Percentiles rank a stretch among this genome's conserved stretches.
These are phyloP conservation scores for Aspergillus bertholletiae DNA, from an alignment of 495 filamentous ascomycete genomes.

Conservation along the genomic window DNA sequence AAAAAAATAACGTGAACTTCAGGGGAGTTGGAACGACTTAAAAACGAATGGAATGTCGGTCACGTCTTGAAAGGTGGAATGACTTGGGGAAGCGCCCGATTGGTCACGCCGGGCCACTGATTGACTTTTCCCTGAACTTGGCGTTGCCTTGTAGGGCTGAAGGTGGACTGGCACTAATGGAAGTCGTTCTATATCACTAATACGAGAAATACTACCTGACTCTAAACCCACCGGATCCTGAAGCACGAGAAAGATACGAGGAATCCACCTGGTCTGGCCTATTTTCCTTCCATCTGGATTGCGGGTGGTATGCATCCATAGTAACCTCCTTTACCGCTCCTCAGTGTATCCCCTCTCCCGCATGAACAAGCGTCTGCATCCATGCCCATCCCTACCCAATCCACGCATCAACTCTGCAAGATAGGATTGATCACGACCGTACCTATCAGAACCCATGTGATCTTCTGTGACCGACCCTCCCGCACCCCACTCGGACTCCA, in stretches of 20 bases:
- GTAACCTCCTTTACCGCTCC: background rate
- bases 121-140: background rate
- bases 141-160: slow-evolving; percentile 22
- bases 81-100: too few species aligned
- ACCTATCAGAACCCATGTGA: background rate
- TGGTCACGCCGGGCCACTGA: background rate
- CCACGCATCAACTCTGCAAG: background rate
- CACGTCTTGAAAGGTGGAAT: too few species aligned
- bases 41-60: slow-evolving; percentile 1
- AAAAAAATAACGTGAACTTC: too few species aligned
- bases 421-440: too few species aligned
- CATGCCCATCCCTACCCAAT: background rate
- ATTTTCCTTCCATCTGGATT: background rate
- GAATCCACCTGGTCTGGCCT: background rate
- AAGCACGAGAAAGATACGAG: too few species aligned
- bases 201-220: too few species aligned
- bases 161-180: background rate
- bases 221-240: too few species aligned
- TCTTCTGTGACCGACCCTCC: background rate
- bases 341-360: background rate
- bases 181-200: too few species aligned
- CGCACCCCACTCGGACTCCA: background rate
- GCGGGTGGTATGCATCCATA: background rate
- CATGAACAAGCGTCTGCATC: background rate
- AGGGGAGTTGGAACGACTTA: too few species aligned